Conservation (phyloP, 2,329 filamentous ascomycete genomes). For the Aureobasidium sp. region DNA sequence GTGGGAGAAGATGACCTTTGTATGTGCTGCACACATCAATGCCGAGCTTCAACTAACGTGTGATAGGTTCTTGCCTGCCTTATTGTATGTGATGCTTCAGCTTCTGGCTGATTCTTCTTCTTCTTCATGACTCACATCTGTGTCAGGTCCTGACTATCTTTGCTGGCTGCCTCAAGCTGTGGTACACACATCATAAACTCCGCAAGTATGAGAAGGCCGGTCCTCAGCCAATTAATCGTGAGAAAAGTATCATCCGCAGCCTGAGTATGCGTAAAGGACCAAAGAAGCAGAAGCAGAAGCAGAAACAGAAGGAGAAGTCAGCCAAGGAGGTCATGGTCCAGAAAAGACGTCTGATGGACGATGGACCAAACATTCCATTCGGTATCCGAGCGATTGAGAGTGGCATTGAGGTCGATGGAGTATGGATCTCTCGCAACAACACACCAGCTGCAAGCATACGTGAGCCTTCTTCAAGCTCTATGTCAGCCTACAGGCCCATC, state of each 20-base stretch:
- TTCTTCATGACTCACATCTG: background rate
- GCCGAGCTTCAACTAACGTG: slow-evolving; percentile 1
- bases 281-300: slow-evolving; percentile 26
- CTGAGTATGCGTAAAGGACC: slow-evolving; percentile 24
- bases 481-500: slow-evolving; percentile 16
- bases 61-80: slow-evolving; percentile 62
- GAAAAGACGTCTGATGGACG: slow-evolving; percentile 31
- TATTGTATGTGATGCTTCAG: slow-evolving; percentile 45
- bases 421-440: slow-evolving; percentile 48
- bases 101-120: background rate
- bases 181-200: slow-evolving; percentile 35
- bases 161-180: slow-evolving; percentile 60
- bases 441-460: slow-evolving; percentile 30
- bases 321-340: slow-evolving; percentile 26
- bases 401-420: slow-evolving; percentile 76
- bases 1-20: slow-evolving; percentile 88
- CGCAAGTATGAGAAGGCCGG: slow-evolving; percentile 18
- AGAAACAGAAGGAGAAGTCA: slow-evolving; percentile 22
- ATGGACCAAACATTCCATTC: slow-evolving; percentile 67
- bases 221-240: slow-evolving; percentile 14
- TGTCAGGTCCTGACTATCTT: slow-evolving; percentile 56
- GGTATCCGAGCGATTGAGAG: slow-evolving; percentile 78
- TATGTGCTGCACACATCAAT: slow-evolving; percentile 42
- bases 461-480: slow-evolving; percentile 17
- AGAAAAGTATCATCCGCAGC: slow-evolving; percentile 18